Evolutionary conservation across 2,329 filamentous ascomycete species (phyloP).

Genomic region (Ophiocordyceps australis): DNA sequence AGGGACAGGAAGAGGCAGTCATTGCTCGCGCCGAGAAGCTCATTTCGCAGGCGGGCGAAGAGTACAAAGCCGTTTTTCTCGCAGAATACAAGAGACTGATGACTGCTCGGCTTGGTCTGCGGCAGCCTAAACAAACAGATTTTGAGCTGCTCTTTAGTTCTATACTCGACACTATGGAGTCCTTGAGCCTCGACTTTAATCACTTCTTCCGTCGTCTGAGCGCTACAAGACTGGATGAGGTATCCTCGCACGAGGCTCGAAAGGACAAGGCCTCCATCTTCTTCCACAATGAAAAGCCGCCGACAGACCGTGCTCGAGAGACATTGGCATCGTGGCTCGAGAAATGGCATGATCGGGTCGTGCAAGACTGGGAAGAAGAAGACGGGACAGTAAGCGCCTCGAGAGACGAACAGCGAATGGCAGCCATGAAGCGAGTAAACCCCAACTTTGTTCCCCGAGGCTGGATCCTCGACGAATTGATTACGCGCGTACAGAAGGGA

Average conservation of each 20-base stretch:
- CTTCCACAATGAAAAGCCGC: slow-evolving; percentile 59
- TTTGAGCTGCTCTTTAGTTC: slow-evolving; percentile 72
- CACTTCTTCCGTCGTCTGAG: slow-evolving; percentile 79
- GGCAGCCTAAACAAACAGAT: slow-evolving; percentile 48
- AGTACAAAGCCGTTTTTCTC: slow-evolving; percentile 77
- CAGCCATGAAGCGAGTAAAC: slow-evolving; percentile 70
- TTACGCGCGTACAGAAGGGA: slow-evolving; percentile 70
- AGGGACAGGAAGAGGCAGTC: slow-evolving; percentile 47
- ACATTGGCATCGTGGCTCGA: slow-evolving; percentile 64
- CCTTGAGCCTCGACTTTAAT: slow-evolving; percentile 77
- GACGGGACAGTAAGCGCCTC: slow-evolving; percentile 16
- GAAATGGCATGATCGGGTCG: slow-evolving; percentile 53
- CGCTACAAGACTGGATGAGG: slow-evolving; percentile 36
- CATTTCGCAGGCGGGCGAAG: slow-evolving; percentile 65
- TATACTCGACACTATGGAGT: slow-evolving; percentile 64
- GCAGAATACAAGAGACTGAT: slow-evolving; percentile 81
- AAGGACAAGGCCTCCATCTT: slow-evolving; percentile 50
- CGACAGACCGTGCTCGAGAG: slow-evolving; percentile 41
- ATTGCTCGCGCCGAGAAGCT: slow-evolving; percentile 66
- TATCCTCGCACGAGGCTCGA: slow-evolving; percentile 46
- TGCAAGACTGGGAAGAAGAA: slow-evolving; percentile 56
- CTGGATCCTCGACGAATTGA: slow-evolving; percentile 89
- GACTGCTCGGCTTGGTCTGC: slow-evolving; percentile 61
- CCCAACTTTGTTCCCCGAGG: slow-evolving; percentile 82
- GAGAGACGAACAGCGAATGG: slow-evolving; percentile 42